Evolutionary conservation across 208 protist species (phyloP), one percentile per base, ranked within the genome.

Genomic region (Plasmodiophora brassicae): DNA sequence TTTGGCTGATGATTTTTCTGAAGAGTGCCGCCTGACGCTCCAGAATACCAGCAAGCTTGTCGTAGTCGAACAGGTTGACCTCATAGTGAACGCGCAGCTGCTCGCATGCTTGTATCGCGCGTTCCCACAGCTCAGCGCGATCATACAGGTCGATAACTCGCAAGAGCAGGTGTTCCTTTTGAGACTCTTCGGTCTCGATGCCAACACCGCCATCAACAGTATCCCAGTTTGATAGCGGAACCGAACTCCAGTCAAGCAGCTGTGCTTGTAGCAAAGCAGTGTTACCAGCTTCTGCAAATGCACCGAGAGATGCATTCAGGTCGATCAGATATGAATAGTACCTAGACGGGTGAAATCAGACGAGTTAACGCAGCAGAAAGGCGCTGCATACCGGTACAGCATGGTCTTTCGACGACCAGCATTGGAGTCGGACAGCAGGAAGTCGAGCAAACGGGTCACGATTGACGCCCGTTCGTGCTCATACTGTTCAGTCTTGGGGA

Each of bases 261-360:
- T 78, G 32, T 5, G 41, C 10, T 32, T 78, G 65, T 32, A 14
- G 32, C 65, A 78, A 78, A 32, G n/a, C 65, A 36, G 65, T 32
- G 65, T 78, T 78, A 32, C 65, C 65, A 38, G 65, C 65, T 78
- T 78, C 65, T n/a, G 65, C 65, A 32, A 78, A 78, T 38, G 65
- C 65, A 44, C 65, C 65, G 5, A 78, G 5, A 36, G 65, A 78
- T 14, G 5, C 5, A 38, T 78, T 78, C n/a, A 78, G n/a, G n/a
- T 78, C 65, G 5, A 78, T 78, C 14, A 78, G n/a, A 78, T 78
- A 78, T 5, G 65, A 44, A 78, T 78, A 78, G n/a, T 78, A 78
- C 14, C 65, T 78, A 32, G 5, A 5, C 14, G 41, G 65, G 32
- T 5, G 32, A 32, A 44, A 5, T 44, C 10, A 78, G 20, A 32